Evolutionary conservation across 2,329 filamentous ascomycete genomes (phyloP).

Genomic region (Tolypocladium capitatum): DNA sequence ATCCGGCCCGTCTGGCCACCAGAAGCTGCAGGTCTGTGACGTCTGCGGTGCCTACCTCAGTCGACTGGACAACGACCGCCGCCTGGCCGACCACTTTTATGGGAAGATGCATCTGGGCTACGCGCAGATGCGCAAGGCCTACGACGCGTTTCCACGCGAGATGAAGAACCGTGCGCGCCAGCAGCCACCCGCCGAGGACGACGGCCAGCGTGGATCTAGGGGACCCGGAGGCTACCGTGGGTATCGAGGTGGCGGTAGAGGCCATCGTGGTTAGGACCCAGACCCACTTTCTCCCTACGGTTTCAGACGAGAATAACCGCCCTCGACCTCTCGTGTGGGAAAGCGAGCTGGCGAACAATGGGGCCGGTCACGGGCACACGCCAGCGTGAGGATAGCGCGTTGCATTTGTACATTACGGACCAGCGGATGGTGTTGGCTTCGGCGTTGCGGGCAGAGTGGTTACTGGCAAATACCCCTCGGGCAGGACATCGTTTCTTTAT

Average conservation of each 20-base stretch:
- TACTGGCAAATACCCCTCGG: slow-evolving; percentile 1
- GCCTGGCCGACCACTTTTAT: slow-evolving; percentile 94
- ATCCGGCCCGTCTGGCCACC: slow-evolving; percentile 82
- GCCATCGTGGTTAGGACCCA: slow-evolving; percentile 25
- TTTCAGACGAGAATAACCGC: neutral
- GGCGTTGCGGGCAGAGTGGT: neutral
- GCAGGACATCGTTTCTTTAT: neutral
- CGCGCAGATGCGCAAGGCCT: slow-evolving; percentile 93
- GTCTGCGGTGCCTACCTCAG: slow-evolving; percentile 93
- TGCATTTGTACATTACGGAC: neutral
- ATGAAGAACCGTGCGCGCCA: slow-evolving; percentile 57
- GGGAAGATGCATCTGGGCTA: slow-evolving; percentile 99
- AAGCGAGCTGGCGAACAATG: neutral
- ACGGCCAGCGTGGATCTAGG: slow-evolving; percentile 31
- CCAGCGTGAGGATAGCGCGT: neutral
- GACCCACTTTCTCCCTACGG: neutral
- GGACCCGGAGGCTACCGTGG: slow-evolving; percentile 42
- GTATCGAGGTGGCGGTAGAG: slow-evolving; percentile 31
- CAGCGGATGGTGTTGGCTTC: neutral
- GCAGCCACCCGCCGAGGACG: slow-evolving; percentile 33
- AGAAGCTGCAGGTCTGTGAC: slow-evolving; percentile 97
- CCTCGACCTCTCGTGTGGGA: neutral
- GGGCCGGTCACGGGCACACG: neutral
- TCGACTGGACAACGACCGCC: slow-evolving; percentile 82
- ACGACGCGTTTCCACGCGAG: slow-evolving; percentile 75